Evolutionary conservation across 495 filamentous ascomycete species (phyloP).

Genomic region (Hamigera avellanea): DNA sequence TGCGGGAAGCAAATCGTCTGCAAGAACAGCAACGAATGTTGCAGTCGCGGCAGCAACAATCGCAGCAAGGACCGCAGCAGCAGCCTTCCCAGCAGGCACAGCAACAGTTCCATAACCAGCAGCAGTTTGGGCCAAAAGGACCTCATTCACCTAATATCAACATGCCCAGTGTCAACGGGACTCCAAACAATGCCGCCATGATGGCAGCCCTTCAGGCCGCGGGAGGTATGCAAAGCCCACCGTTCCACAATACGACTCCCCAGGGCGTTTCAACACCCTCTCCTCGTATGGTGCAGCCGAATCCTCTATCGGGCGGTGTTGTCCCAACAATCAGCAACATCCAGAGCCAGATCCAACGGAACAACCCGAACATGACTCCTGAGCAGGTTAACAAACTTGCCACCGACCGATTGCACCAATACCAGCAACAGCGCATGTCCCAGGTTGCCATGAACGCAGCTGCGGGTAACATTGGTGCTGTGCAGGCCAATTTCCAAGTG

Average conservation of each 20-base stretch:
- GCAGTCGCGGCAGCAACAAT: constrained; percentile 51
- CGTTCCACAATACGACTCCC: constrained; percentile 30
- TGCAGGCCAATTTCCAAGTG: constrained; percentile 30
- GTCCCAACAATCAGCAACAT: constrained; percentile 41
- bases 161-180: constrained; percentile 36
- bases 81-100: constrained; percentile 24
- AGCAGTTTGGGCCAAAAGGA: constrained; percentile 31
- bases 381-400: constrained; percentile 51
- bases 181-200: constrained; percentile 41
- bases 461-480: constrained; percentile 37
- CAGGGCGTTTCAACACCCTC: constrained; percentile 38
- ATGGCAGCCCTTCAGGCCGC: constrained; percentile 39
- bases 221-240: constrained; percentile 38
- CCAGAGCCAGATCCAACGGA: constrained; percentile 37
- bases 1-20: constrained; percentile 49
- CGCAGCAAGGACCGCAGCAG: constrained; percentile 32
- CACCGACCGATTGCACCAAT: constrained; percentile 44
- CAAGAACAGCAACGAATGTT: constrained; percentile 55
- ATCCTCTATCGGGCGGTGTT: constrained; percentile 40
- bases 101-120: constrained; percentile 28
- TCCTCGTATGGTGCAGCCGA: constrained; percentile 39
- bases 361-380: constrained; percentile 42
- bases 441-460: constrained; percentile 58
- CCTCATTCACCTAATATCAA: constrained; percentile 31
- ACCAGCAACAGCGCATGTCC: constrained; percentile 41